Evolutionary conservation across 75 land plant species (phyloP), one percentile per base, ranked within the genome.

Genomic region (Pseudotsuga menziesii): DNA sequence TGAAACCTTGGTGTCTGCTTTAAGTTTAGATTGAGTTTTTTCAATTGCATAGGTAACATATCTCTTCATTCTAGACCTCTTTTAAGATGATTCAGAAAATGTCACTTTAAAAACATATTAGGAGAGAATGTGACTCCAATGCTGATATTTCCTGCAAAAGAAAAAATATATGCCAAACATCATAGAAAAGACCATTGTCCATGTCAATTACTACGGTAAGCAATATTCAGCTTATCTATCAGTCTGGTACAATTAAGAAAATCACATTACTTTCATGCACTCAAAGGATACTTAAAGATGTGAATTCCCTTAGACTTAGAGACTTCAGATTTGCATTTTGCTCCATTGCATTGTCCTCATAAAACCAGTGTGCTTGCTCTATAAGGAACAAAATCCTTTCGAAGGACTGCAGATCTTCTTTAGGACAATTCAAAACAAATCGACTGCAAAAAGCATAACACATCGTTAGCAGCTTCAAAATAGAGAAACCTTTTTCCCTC

Each of bases 331-430:
- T 84, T 23, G 91, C 83, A 79, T 92, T 86, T 74, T 94, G 97
- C 82, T 97, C 99, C 75, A 95, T 93, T 6, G 98, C 78, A 62
- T 94, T 94, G 81, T 97, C 99, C 78, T 97, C 99, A 72, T 97
- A 97, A 66, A 94, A 97, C 99, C 99, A 97, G 75, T 97, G 99
- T 8, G 99, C 99, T 82, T 94, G 92, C 84, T 97, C 99, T 61
- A 97, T 85, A n/a, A 92, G 88, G 78, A 97, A 97, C 44, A 97
- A 83, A 35, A 97, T 97, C 76, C 99, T 84, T 83, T 97, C 99
- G 78, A 97, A 97, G 14, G 98, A 91, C 70, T 94, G 92, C 13
- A 92, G 88, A 74, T 97, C 99, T 81, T 97, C 99, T 44, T 94
- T 88, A 23, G 99, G 99, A n/a, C 92, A 98, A 84, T 97, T 97